Conservation (phyloP, 1,284 basidiomycete species). For the Fistulina hepatica region DNA sequence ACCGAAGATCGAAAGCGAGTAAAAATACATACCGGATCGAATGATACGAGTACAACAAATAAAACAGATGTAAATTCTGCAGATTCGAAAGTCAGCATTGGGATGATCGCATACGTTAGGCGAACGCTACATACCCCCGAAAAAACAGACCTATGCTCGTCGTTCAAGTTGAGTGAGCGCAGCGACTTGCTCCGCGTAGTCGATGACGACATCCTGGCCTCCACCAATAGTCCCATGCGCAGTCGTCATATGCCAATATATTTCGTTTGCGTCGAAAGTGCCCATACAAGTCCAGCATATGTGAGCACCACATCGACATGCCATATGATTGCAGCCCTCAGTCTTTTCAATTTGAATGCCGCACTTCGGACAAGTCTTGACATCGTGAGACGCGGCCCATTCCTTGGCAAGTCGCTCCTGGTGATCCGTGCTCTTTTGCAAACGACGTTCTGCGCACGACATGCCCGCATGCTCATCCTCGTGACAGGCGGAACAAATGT, state of each 20-base stretch:
- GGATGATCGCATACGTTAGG: too few relatives aligned
- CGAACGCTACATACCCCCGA: too few relatives aligned
- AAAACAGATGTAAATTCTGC: too few relatives aligned
- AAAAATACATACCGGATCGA: too few relatives aligned
- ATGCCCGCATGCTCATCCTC: slow-evolving; percentile 2
- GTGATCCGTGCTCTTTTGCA: background rate
- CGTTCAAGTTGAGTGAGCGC: too few relatives aligned
- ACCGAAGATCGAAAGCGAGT: too few relatives aligned
- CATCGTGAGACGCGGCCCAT: background rate
- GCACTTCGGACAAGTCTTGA: slow-evolving; percentile 21
- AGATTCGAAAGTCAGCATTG: too few relatives aligned
- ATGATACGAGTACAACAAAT: too few relatives aligned
- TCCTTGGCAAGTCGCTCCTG: slow-evolving; percentile 3
- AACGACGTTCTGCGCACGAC: slow-evolving; percentile 1
- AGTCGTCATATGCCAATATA: background rate
- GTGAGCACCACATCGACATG: slow-evolving; percentile 19
- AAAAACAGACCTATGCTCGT: too few relatives aligned
- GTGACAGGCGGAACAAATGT: slow-evolving; percentile 3
- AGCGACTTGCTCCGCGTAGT: too few relatives aligned
- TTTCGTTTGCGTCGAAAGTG: background rate
- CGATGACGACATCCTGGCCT: too few relatives aligned
- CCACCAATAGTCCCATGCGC: too few relatives aligned
- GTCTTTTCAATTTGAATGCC: slow-evolving; percentile 18
- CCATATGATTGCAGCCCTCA: slow-evolving; percentile 24
- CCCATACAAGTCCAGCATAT: slow-evolving; percentile 17